A percentile compares a stretch with the other conserved stretches of the same genome.
Evolutionary conservation across 129 eudicot genomes (phyloP).

Genomic region (Flaveria linearis): DNA sequence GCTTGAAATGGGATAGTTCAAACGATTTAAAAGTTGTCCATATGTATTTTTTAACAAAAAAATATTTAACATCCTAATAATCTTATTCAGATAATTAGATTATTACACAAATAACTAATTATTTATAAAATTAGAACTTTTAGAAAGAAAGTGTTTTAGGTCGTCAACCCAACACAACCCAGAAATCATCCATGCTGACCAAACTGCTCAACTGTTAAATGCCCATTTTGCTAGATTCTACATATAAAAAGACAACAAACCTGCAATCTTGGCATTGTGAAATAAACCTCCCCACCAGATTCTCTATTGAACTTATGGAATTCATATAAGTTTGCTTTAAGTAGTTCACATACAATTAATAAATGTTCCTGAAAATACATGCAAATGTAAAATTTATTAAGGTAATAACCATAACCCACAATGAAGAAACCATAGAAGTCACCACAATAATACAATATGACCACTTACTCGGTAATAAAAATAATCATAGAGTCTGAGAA

Average conservation of each 20-base stretch:
- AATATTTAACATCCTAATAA: neutral
- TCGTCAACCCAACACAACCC: neutral
- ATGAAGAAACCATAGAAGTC: neutral
- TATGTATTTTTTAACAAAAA: neutral
- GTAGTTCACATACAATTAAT: constrained; percentile 86
- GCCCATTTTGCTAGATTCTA: neutral
- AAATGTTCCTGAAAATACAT: constrained; percentile 71
- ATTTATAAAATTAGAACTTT: neutral
- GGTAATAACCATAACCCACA: neutral
- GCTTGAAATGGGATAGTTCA: neutral
- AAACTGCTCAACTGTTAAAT: neutral
- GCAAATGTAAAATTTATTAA: neutral
- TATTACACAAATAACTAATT: neutral
- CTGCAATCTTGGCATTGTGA: constrained; percentile 97
- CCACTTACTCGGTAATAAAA: constrained; percentile 92
- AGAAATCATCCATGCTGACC: neutral
- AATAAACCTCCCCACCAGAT: constrained; percentile 95
- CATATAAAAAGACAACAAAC: constrained; percentile 29
- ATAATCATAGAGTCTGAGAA: constrained; percentile 93
- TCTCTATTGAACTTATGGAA: constrained; percentile 91
- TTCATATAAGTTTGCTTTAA: constrained; percentile 85
- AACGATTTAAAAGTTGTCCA: neutral
- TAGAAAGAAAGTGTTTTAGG: neutral
- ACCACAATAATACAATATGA: neutral
- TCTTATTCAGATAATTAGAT: neutral